Base-by-base conservation (phyloP, 352 stramenopile genomes). In the Phytophthora podocarpi region DNA sequence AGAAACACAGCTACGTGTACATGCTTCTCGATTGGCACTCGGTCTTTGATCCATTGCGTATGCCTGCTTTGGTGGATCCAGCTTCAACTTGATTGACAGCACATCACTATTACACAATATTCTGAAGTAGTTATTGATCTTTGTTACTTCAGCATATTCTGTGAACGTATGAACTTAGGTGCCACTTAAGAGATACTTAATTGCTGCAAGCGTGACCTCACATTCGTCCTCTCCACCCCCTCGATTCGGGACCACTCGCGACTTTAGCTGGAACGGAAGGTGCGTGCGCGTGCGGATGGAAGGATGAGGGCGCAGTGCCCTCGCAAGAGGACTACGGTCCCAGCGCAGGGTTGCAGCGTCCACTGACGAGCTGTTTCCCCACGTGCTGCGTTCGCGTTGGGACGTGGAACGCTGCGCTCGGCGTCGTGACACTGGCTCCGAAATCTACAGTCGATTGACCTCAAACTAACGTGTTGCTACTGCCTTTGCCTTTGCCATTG, bases 31-130 rank as follows among this genome's bases (percentile, higher is more conserved):
- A 93, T 65, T 0, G 71, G 63, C 2, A 68, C 30, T 15, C 85
- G 82, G 18, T 90, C 72, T 0, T 60, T 10, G 26, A 95, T 90
- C 85, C 83, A 95, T 23, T 78, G 61, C 9, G 85, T 76, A 68
- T 95, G 78, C 58, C 93, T 95, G 47, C 78, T n/a, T n/a, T n/a
- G n/a, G n/a, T n/a, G n/a, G n/a, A n/a, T n/a, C n/a, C n/a, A n/a
- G n/a, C n/a, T n/a, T n/a, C n/a, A n/a, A n/a, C n/a, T n/a, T n/a
- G n/a, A n/a, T n/a, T n/a, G n/a, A n/a, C n/a, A n/a, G n/a, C n/a
- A n/a, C n/a, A n/a, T n/a, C n/a, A n/a, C n/a, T n/a, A n/a, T n/a
- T n/a, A n/a, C n/a, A n/a, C n/a, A n/a, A n/a, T n/a, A n/a, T 20
- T 8, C 32, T 37, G 1, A 37, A 37, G 13, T 37, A 37, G 32